Evolutionary conservation across 2,329 filamentous ascomycete species (phyloP).

Genomic region (Colletotrichum noveboracense): DNA sequence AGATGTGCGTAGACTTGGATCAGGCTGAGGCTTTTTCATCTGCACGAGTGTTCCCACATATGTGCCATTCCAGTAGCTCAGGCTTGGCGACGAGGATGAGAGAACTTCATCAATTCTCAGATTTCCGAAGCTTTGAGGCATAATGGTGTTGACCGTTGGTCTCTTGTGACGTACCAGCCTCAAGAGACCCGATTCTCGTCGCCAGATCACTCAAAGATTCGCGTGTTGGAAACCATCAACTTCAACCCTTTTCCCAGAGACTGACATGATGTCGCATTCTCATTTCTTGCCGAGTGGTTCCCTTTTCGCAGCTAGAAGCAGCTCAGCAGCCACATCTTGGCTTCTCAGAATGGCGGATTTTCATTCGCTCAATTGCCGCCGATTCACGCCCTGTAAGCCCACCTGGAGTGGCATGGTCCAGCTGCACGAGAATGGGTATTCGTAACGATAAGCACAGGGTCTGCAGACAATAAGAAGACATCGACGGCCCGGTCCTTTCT

Average conservation of each 20-base stretch:
- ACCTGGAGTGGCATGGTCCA: neutral
- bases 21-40: too few relatives aligned
- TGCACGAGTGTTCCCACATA: too few relatives aligned
- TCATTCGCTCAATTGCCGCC: neutral
- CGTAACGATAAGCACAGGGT: neutral
- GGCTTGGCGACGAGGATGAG: too few relatives aligned
- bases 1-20: too few relatives aligned
- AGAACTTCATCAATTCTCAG: too few relatives aligned
- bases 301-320: neutral
- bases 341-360: neutral
- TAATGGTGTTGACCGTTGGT: accelerated
- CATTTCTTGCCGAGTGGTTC: too few relatives aligned
- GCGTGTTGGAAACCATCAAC: accelerated
- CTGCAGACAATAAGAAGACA: neutral
- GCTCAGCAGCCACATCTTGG: neutral
- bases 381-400: neutral
- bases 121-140: too few relatives aligned
- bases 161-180: too few relatives aligned
- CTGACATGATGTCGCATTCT: neutral
- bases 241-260: accelerated
- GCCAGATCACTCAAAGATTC: neutral
- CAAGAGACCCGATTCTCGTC: neutral
- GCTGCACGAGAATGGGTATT: neutral
- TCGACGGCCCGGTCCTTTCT: neutral
- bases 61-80: too few relatives aligned